These are phyloP conservation scores for Nymphaea thermarum DNA, from an alignment of 164 flowering plant species.

Conservation along the genomic window DNA sequence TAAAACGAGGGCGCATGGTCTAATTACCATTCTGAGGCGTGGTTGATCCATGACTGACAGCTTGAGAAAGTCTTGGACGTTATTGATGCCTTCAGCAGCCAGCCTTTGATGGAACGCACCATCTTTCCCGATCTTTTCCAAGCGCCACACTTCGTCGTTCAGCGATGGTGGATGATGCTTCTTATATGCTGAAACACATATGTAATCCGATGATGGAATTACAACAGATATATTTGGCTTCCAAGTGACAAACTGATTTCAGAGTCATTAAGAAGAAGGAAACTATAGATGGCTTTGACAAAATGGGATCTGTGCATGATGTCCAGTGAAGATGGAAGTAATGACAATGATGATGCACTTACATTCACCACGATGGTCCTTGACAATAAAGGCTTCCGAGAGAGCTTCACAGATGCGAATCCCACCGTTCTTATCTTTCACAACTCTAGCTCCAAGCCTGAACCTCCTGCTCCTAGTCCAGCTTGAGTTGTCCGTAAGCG, in stretches of 20 bases:
- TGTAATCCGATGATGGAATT: too few species aligned
- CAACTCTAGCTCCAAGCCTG: slow-evolving; percentile 46
- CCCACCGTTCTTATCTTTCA: slow-evolving; percentile 19
- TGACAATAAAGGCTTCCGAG: slow-evolving; percentile 49
- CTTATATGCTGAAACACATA: slow-evolving; percentile 21
- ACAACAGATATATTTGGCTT: too few species aligned
- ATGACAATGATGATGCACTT: slow-evolving; percentile 7
- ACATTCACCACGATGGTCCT: slow-evolving; percentile 61
- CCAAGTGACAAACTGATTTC: too few species aligned
- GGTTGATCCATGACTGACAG: slow-evolving; percentile 13
- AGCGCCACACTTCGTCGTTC: slow-evolving; percentile 28
- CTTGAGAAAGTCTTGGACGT: slow-evolving; percentile 25
- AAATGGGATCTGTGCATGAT: not conserved
- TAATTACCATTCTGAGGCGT: slow-evolving; percentile 17
- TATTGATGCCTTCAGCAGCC: slow-evolving; percentile 6
- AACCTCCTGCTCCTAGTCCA: slow-evolving; percentile 63
- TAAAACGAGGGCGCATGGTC: too few species aligned
- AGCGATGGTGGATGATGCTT: slow-evolving; percentile 32
- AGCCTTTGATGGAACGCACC: slow-evolving; percentile 16
- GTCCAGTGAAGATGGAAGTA: too few species aligned
- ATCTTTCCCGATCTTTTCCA: slow-evolving; percentile 29
- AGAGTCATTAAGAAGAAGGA: too few species aligned
- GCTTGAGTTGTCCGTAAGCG: slow-evolving; percentile 70
- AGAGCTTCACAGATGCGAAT: slow-evolving; percentile 40
- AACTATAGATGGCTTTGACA: not conserved